A percentile compares a stretch with the other conserved stretches of the same genome.
Conservation (phyloP, 495 filamentous ascomycete species). For the Lepidopterella palustris region DNA sequence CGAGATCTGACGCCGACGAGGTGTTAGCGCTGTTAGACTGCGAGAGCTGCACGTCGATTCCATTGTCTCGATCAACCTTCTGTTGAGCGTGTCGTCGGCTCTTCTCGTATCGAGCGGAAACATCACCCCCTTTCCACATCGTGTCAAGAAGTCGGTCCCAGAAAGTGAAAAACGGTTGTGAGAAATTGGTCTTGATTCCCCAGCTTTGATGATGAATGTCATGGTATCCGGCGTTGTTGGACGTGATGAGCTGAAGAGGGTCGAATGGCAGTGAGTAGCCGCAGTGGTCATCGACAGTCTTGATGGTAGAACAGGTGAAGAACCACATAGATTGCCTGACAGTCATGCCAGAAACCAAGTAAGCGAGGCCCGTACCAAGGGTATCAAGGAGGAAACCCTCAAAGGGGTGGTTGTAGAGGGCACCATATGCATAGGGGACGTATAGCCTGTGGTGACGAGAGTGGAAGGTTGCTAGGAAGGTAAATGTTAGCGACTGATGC, state of each 20-base stretch:
- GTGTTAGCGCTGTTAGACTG: conserved; percentile 3
- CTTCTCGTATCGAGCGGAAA: conserved; percentile 43
- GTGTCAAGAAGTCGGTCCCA: conserved; percentile 72
- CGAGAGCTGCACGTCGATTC: not conserved
- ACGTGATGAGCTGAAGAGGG: conserved; percentile 80
- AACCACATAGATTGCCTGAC: conserved; percentile 76
- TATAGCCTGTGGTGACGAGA: conserved; percentile 93
- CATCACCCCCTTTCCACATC: conserved; percentile 61
- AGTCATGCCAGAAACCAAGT: conserved; percentile 69
- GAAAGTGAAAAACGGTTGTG: conserved; percentile 81
- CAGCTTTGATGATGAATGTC: conserved; percentile 98
- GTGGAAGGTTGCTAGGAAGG: conserved; percentile 66
- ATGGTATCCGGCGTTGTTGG: conserved; percentile 92
- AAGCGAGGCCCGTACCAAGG: conserved; percentile 72
- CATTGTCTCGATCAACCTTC: conserved; percentile 26
- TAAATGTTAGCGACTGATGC: conserved; percentile 17
- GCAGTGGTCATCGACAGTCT: conserved; percentile 96
- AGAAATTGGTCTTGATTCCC: conserved; percentile 82
- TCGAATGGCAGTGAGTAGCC: conserved; percentile 94
- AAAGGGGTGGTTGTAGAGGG: conserved; percentile 89
- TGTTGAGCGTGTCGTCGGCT: conserved; percentile 32
- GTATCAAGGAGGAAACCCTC: conserved; percentile 94
- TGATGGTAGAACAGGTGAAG: conserved; percentile 78
- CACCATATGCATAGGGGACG: conserved; percentile 94
- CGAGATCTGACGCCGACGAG: conserved; percentile 2